A percentile compares a stretch with the other conserved stretches of the same genome.
These are phyloP conservation scores for Corrigiola litoralis DNA, from an alignment of 179 eudicot genomes.

Conservation along the genomic window DNA sequence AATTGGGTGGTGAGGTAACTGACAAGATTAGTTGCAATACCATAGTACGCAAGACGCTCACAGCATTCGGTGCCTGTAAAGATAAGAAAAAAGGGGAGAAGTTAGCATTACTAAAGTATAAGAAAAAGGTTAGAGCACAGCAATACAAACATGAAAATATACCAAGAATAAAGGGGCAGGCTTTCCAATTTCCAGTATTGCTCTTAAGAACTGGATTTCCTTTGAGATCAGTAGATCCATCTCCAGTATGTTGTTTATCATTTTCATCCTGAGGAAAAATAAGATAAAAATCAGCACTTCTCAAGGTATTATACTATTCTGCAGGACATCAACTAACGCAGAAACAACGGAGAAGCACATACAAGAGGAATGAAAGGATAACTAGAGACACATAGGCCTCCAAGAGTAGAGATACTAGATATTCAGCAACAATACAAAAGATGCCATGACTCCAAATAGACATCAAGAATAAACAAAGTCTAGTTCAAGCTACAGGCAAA, in stretches of 20 bases:
- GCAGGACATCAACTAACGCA: background rate
- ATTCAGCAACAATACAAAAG: background rate
- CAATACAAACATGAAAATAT: background rate
- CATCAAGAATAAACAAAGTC: background rate
- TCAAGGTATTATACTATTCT: background rate
- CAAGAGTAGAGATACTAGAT: background rate
- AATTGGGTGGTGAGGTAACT: conserved; percentile 25
- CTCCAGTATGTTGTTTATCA: conserved; percentile 16
- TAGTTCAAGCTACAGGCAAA: background rate
- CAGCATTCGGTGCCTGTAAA: conserved; percentile 29
- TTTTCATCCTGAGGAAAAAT: conserved; percentile 8
- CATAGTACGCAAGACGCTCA: conserved; percentile 36
- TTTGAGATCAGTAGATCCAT: conserved; percentile 25
- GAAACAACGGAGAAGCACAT: background rate
- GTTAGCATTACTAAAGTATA: background rate
- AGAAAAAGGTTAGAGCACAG: background rate
- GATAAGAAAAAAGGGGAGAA: background rate
- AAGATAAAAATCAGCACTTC: background rate
- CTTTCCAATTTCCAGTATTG: conserved; percentile 31
- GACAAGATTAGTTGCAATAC: conserved; percentile 37
- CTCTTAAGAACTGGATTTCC: conserved; percentile 28
- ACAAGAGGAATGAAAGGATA: background rate
- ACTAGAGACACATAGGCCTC: background rate
- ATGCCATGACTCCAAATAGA: background rate
- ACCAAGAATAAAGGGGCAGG: conserved; percentile 34